Conservation (phyloP, 495 filamentous ascomycete species). For the Platismatia glauca region DNA sequence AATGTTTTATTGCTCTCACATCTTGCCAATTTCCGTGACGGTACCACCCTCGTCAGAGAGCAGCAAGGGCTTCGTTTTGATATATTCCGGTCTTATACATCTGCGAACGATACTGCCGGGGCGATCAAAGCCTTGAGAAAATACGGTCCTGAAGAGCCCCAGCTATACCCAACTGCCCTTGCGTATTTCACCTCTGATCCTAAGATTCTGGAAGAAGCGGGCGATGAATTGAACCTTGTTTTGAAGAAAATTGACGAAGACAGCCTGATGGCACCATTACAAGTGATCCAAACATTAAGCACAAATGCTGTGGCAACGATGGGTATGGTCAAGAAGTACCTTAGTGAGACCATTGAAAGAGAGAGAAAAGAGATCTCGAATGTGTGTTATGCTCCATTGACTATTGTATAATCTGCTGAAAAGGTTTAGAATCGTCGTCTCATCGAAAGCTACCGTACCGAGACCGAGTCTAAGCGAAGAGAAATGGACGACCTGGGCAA, state of each 20-base stretch:
- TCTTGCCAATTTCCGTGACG: conserved; percentile 80
- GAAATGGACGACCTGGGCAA: conserved; percentile 67
- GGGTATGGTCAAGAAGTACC: conserved; percentile 92
- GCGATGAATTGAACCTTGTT: conserved; percentile 67
- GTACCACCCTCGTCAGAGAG: conserved; percentile 86
- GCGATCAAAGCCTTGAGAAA: conserved; percentile 81
- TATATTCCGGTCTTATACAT: conserved; percentile 94
- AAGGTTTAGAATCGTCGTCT: conserved; percentile 61
- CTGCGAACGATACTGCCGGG: conserved; percentile 82
- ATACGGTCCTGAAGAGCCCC: conserved; percentile 86
- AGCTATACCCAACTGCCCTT: conserved; percentile 85
- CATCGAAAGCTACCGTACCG: conserved; percentile 74
- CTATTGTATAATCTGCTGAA: conserved; percentile 12
- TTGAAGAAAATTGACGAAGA: conserved; percentile 81
- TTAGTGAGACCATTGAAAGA: conserved; percentile 76
- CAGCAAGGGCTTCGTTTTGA: conserved; percentile 87
- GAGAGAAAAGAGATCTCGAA: conserved; percentile 76
- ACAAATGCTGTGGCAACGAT: conserved; percentile 84
- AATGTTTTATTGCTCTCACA: conserved; percentile 90
- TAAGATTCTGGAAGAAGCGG: conserved; percentile 74
- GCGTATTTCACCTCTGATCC: conserved; percentile 87
- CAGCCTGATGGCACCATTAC: conserved; percentile 87
- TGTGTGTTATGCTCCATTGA: conserved; percentile 28
- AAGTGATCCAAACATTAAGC: conserved; percentile 89
- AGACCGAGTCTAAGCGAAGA: conserved; percentile 68